Base-by-base conservation (phyloP, 2,329 filamentous ascomycete species). In the Colletotrichum plurivorum region DNA sequence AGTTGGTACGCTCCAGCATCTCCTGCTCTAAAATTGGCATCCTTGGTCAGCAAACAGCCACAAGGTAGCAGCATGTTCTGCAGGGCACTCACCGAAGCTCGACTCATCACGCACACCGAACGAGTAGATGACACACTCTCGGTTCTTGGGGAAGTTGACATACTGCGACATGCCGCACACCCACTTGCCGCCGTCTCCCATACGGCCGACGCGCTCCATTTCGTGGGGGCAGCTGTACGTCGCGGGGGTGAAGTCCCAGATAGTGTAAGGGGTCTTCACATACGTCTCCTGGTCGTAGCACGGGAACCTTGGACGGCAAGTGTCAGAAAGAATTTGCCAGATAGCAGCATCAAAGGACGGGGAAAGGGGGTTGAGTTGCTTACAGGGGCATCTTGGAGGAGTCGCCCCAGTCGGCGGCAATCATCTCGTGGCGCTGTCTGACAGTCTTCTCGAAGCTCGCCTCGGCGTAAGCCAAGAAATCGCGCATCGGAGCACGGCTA, bases 111-210 rank as follows among this genome's bases (percentile, higher is more conserved):
- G 71, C 10, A 79, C 74, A 46, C 81, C 81, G 59, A 83, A 82
- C 16, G 77, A 79, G 72, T 83, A 83, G 67, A 82, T 76, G 62
- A 80, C 66, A 59, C 76, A 77, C 12, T 76, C 73, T 39, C 57
- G 67, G 41, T 62, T 68, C 25, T 58, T 67, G 13, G 71, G 71
- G 53, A 73, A 70, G 13, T 72, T 71, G 69, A 79, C 78, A 65
- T 78, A 80, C n/a, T 75, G 71, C 7, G 75, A 77, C 78, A 82
- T 80, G 45, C 81, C 81, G 72, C 81, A 83, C 15, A 82, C 77
- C 78, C 80, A 81, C 70, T 83, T 83, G 22, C 81, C 81, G n/a
- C 81, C 81, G 46, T 82, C 80, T 36, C 81, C 81, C 5, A 81
- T 71, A 5, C 76, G 73, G 3, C 81, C 81, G 3, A 83, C 73